Conservation (phyloP, 2,329 filamentous ascomycete species). For the Pseudogymnoascus destructans region DNA sequence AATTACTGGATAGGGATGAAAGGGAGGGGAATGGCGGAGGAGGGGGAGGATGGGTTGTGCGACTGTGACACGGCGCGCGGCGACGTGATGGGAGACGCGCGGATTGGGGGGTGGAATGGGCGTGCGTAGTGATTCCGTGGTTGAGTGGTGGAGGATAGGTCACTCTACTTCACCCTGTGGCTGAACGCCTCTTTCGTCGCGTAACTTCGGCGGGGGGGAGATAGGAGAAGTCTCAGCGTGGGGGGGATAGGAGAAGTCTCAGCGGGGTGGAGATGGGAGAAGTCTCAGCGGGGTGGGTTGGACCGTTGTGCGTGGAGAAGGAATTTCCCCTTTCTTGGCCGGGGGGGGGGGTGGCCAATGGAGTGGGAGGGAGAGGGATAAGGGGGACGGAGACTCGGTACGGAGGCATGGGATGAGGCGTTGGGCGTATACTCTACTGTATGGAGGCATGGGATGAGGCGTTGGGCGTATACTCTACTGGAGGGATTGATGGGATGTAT, state of each 20-base stretch:
- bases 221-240: too few relatives aligned
- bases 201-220: background rate
- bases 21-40: too few relatives aligned
- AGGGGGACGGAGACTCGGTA: background rate
- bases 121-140: background rate
- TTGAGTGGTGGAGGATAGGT: background rate
- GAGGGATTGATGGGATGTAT: too few relatives aligned
- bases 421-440: background rate
- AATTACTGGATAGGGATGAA: too few relatives aligned
- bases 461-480: too few relatives aligned
- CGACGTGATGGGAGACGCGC: background rate
- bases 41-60: background rate
- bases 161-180: background rate
- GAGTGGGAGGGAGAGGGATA: background rate
- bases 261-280: background rate
- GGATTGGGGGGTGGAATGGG: background rate
- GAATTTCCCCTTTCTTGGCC: conserved; percentile 3
- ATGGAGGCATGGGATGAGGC: too few relatives aligned
- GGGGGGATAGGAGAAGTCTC: background rate
- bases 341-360: background rate
- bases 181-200: background rate
- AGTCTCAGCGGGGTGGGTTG: background rate
- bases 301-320: background rate
- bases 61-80: background rate
- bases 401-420: background rate